Evolutionary conservation across 2,329 filamentous ascomycete genomes (phyloP), one percentile per base, ranked within the genome.

Genomic region (Pseudocercospora cruenta): DNA sequence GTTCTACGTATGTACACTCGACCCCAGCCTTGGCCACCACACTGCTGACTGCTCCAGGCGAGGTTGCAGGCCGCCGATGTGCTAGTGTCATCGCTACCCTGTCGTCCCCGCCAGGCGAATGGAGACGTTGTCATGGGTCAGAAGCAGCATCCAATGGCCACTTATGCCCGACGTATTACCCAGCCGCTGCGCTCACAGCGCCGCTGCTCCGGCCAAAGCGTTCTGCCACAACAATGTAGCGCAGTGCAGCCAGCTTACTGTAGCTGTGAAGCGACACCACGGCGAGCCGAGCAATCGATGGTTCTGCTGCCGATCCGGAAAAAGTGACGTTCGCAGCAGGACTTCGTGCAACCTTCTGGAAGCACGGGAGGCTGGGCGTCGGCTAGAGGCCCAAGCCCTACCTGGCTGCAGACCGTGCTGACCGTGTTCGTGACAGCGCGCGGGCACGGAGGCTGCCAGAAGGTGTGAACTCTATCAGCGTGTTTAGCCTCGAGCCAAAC

Each of bases 51-150:
- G 28, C 31, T 51, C 58, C 43, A 51, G 43, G 58, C 39, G 58
- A 33, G 43, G 45, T 51, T 47, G 58, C 43, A 31, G 58, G 51
- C 55, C 31, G 55, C 55, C 55, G n/a, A 58, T 19, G 31, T 43
- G 55, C 55, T 43, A 58, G 55, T 45, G 58, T 19, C 58, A 49
- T 60, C 36, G 58, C 58, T 47, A 31, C 58, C 58, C 39, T 60
- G 58, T 31, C 24, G 22, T 33, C 58, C 58, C 31, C 58, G 24
- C 55, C 55, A 58, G 31, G 31, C 55, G n/a, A 58, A 58, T 58
- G 55, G 55, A 26, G 55, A 58, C 22, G 31, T 14, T 22, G 22
- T 21, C 55, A 58, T 36, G 55, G 55, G 55, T 36, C 51, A 51
- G 47, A 28, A 26, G 54, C 33, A 58, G 54, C 54, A 36, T 58